Conservation (phyloP, 129 eudicot species). For the Artemisia annua region DNA sequence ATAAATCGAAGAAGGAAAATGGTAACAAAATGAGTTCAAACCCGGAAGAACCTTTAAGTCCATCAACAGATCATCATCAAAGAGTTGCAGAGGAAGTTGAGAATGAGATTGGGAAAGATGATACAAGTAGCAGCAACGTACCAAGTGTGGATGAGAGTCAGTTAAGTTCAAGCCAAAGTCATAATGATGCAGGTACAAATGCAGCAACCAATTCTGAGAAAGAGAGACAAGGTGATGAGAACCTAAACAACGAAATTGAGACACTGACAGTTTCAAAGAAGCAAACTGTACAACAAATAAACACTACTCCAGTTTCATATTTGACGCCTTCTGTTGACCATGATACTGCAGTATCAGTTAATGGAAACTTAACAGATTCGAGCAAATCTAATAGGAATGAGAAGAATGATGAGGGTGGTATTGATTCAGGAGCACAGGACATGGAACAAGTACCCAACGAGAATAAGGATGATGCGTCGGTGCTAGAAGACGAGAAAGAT, state of each 20-base stretch:
- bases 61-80: conserved; percentile 21
- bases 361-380: no score
- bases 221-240: no score
- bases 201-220: no score
- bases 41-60: conserved; percentile 4
- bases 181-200: no score
- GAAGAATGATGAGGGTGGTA: background rate
- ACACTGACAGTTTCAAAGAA: no score
- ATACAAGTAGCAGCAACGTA: background rate
- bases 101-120: conserved; percentile 19
- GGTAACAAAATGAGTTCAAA: conserved; percentile 9
- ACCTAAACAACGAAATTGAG: no score
- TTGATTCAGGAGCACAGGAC: conserved; percentile 2
- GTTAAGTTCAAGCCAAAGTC: no score
- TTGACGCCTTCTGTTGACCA: conserved; percentile 5
- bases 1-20: no score
- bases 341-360: background rate
- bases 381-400: no score
- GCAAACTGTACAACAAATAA: no score
- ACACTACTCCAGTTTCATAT: background rate
- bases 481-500: conserved; percentile 49
- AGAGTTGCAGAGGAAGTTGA: conserved; percentile 31
- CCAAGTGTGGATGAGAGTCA: no score
- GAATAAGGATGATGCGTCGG: conserved; percentile 5
- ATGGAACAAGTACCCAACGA: background rate